Evolutionary conservation across 768 basidiomycete genomes (phyloP), one percentile per base, ranked within the genome.

Genomic region (Xerocomus potaroensis): DNA sequence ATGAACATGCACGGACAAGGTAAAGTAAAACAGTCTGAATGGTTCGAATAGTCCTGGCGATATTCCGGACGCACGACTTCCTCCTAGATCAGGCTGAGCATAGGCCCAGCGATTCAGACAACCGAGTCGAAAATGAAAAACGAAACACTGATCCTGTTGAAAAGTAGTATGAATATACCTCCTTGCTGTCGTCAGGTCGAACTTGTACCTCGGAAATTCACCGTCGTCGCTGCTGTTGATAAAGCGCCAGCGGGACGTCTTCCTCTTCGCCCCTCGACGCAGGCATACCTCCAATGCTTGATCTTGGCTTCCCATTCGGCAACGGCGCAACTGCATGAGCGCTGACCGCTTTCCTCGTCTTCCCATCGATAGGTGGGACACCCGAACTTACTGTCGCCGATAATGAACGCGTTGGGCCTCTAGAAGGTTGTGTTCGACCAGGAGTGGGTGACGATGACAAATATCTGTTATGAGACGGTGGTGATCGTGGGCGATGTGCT

Each of bases 241-340:
- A 89, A 46, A 87, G 65, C 16, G 89, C 87, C 39, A 91, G 70
- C 16, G 88, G 88, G 31, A 88, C 69, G 59, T 91, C 88, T 60
- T 91, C 88, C 58, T 90, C 87, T 59, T 87, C 85, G 22, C 66
- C 54, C 40, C 61, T 65, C 11, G 60, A 48, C 26, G 57, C 31
- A 18, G 56, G 47, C n/a, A 66, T 63, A 43, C 76, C 72, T 30
- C 58, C 63, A 8, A 52, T 22, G 41, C 70, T 68, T 23, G 71
- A 69, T 56, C 71, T 70, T 32, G 73, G 72, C 51, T 73, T 70
- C 48, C 65, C 69, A 44, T 70, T 64, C 30, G 54, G 48, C 4
- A 47, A 50, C 15, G 63, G 50, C 18, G 73, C 61, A 9, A 76
- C 70, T 15, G 83, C 84, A 61, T 83, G 77, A n/a, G 79, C 79